Evolutionary conservation across 371 early-diverging fungal genomes (phyloP), one percentile per base, ranked within the genome.

Genomic region (Phascolomyces articulosus): DNA sequence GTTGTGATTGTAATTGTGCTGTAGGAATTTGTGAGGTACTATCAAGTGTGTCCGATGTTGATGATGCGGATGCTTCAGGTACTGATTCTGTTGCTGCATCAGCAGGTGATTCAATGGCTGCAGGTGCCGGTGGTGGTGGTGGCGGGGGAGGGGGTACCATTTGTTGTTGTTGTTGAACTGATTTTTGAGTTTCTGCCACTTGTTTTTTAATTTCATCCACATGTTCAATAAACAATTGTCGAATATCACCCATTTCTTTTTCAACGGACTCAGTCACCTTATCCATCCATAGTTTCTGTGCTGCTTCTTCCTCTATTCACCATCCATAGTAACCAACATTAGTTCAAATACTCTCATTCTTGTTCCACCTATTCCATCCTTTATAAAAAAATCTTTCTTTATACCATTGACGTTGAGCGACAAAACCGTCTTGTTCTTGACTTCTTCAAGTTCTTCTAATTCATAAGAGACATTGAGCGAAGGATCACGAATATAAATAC

Each of bases 401-500:
- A 38, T 86, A 87, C 89, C 85, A 72, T 85, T 72, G n/a, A 90
- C 79, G 66, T 88, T 85, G 11, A 93, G 73, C 10, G 88, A 84
- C 24, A 90, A 68, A 23, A 91, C 84, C 6, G 90, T 78, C 10
- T 85, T 85, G 29, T 87, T 66, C 27, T 67, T 73, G 18, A 93
- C 88, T 62, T 93, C 91, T 6, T 60, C 41, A 24, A 90, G 62
- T 61, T 91, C 84, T 54, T 88, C 89, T 15, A 93, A 80, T 60
- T 91, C 91, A 63, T 93, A 91, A 11, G 85, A 83, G 18, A 91
- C 79, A 38, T 79, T 77, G 6, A 82, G 63, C 6, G 77, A 60
- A 1, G 87, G 79, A 60, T 91, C 91, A 29, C 82, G 82, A 31
- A 93, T 87, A 62, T 93, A 91, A 27, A 91, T 86, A 44, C 70